Evolutionary conservation across 2,329 filamentous ascomycete genomes (phyloP).

Genomic region (Curvularia sp.): DNA sequence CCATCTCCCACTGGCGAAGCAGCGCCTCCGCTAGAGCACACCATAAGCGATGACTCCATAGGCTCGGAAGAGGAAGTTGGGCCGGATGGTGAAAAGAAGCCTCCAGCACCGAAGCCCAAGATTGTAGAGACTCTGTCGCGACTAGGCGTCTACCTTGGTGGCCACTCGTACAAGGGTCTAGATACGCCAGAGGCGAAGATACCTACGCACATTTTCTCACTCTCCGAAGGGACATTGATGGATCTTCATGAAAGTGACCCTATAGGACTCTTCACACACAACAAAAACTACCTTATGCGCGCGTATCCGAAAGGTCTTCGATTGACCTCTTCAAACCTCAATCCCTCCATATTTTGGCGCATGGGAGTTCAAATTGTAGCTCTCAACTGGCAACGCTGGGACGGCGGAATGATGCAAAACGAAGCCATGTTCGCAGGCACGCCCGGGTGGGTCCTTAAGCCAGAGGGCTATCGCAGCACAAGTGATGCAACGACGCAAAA

Average conservation of each 20-base stretch:
- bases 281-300: constrained; percentile 81
- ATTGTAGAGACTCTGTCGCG: constrained; percentile 76
- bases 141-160: constrained; percentile 85
- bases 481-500: constrained; percentile 51
- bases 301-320: constrained; percentile 85
- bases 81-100: constrained; percentile 54
- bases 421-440: constrained; percentile 87
- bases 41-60: constrained; percentile 32
- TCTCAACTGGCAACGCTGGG: constrained; percentile 90
- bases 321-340: constrained; percentile 84
- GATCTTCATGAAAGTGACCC: constrained; percentile 68
- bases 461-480: constrained; percentile 69
- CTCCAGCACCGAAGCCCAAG: constrained; percentile 60
- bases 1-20: constrained; percentile 37
- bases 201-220: constrained; percentile 69
- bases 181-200: constrained; percentile 64
- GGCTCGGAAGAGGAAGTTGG: constrained; percentile 45
- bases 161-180: constrained; percentile 79
- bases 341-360: constrained; percentile 85
- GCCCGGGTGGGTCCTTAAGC: constrained; percentile 85
- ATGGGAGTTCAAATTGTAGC: constrained; percentile 90
- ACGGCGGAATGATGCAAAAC: constrained; percentile 95
- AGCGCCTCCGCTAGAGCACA: constrained; percentile 31
- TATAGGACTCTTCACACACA: constrained; percentile 76
- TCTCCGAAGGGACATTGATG: constrained; percentile 69